Evolutionary conservation across 306 rosid species (phyloP), one percentile per base, ranked within the genome.

Genomic region (Carpinus viminea): DNA sequence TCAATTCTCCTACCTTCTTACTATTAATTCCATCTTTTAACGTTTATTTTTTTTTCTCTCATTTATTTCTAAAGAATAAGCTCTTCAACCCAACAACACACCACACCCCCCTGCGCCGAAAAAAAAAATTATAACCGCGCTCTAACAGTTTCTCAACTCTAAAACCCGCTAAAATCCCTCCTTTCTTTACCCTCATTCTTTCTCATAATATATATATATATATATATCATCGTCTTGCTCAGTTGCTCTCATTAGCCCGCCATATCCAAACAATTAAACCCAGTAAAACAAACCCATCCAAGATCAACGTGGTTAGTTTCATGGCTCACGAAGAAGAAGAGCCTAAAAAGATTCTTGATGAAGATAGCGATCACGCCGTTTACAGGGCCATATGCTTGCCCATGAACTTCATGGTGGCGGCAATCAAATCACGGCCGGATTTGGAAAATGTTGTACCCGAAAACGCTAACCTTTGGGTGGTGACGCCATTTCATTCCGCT

Each of bases 401-500:
- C 7, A 52, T 83, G 76, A 80, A 86, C 74, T 84, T 84, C 3
- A 10, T 86, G 2, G 68, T 82, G 0, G 91, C 91, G 0, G 98
- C 98, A 9, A 91, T 91, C 74, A 91, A 91, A 20, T 85, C 88
- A 0, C 59, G 83, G 0, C 78, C 84, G 0, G 81, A 87, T 65
- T 82, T 88, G 4, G 93, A 91, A 12, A 71, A 31, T 31, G 34
- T 31, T 31, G 34, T 2, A 31, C 34, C 34, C 34, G 3, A 31
- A 31, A 31, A 31, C 34, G 34, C 34, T 31, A 31, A 31, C 21
- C 90, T 87, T 17, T 91, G 97, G 98, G 92, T 90, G 11, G 94
- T 93, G 8, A 93, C 88, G 92, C 93, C 92, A 0, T 88, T 87
- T 84, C 85, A 86, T 94, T 87, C 89, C 2, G 88, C 79, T 1